A percentile compares a stretch with the other conserved stretches of the same genome.
Conservation (phyloP, 2,329 filamentous ascomycete genomes). For the Dothistroma pini region DNA sequence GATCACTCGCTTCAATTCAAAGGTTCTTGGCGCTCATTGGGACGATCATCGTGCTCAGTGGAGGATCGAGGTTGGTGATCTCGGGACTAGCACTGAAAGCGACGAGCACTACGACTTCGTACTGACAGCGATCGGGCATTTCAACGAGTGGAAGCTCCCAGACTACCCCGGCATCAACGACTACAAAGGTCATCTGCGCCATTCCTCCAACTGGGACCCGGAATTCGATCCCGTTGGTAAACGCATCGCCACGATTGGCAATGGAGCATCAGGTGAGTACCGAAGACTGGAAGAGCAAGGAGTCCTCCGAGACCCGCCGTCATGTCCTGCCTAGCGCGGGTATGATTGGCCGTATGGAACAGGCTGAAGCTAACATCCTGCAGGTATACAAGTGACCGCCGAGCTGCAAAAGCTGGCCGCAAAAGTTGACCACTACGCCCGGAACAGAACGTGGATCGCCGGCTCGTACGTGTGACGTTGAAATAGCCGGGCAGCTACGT, state of each 20-base stretch:
- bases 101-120: slow-evolving; percentile 57
- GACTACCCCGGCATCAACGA: slow-evolving; percentile 48
- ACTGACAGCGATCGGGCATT: slow-evolving; percentile 60
- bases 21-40: slow-evolving; percentile 58
- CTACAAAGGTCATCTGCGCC: slow-evolving; percentile 38
- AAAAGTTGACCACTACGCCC: slow-evolving; percentile 61
- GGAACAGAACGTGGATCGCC: slow-evolving; percentile 65
- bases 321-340: slow-evolving; percentile 10
- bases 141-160: slow-evolving; percentile 63
- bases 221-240: slow-evolving; percentile 36
- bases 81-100: slow-evolving; percentile 17
- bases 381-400: slow-evolving; percentile 39
- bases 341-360: neutral
- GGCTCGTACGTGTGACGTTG: slow-evolving; percentile 38
- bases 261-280: slow-evolving; percentile 35
- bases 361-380: neutral
- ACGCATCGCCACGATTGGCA: slow-evolving; percentile 42
- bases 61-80: slow-evolving; percentile 52
- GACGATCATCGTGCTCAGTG: slow-evolving; percentile 52
- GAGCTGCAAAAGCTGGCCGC: slow-evolving; percentile 47
- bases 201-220: slow-evolving; percentile 40
- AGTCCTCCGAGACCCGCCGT: too few relatives aligned
- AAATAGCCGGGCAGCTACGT: neutral
- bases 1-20: slow-evolving; percentile 53
- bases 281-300: too few relatives aligned